Evolutionary conservation across 1,284 basidiomycete genomes (phyloP), one percentile per base, ranked within the genome.

Genomic region (Pseudozyma pruni): DNA sequence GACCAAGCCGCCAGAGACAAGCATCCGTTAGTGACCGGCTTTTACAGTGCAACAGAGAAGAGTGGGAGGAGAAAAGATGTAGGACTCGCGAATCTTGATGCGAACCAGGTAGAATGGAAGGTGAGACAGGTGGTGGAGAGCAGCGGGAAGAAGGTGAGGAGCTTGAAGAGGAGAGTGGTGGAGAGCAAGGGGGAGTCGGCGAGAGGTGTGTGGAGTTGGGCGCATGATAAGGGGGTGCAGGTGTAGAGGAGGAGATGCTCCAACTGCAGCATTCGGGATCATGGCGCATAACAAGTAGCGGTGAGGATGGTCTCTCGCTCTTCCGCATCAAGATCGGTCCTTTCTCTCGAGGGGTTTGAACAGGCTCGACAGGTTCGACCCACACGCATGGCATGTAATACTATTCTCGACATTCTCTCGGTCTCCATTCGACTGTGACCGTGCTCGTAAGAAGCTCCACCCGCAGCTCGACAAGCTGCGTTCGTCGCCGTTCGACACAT

Each of bases 191-290:
- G 9, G 2, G 54, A 68, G 17, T n/a, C 25, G 1, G 59, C 57
- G 5, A 62, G 70, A n/a, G 70, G 70, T 2, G 50, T 69, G 23
- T 72, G 70, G 70, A 41, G 33, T 23, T 56, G 59, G 34, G 14
- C 69, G 3, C 70, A 72, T 43, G 51, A 32, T 20, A 44, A 41
- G 31, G 8, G 35, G 17, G 37, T 51, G 2, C 48, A 69, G 22
- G 33, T 67, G 8, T 66, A 54, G 23, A 20, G 19, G 10, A 4
- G 19, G 20, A 23, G 29, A n/a, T 31, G 8, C 37, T 20, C 17
- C 19, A n/a, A 9, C 19, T n/a, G 37, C 19, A 20, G 35, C 34
- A n/a, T n/a, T n/a, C n/a, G n/a, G n/a, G n/a, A n/a, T n/a, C n/a
- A n/a, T n/a, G n/a, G n/a, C n/a, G n/a, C n/a, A n/a, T n/a, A n/a